A percentile compares a stretch with the other conserved stretches of the same genome.
These are phyloP conservation scores for Septoria petroselini DNA, from an alignment of 2,329 filamentous ascomycete species.

Conservation along the genomic window DNA sequence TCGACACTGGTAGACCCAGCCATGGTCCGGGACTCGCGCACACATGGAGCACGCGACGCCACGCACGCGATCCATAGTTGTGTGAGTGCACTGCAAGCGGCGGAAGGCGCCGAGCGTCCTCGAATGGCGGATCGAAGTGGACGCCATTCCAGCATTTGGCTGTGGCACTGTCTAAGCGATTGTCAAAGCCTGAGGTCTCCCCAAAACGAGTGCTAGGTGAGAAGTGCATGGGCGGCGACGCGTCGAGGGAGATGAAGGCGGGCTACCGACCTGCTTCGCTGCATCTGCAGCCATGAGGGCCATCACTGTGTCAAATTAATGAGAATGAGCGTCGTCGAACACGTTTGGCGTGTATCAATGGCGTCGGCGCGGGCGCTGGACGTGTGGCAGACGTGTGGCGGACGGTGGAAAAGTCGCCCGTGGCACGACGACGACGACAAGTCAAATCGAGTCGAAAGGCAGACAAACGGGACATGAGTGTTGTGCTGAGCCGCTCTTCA, in stretches of 20 bases:
- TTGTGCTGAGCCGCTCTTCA: too few relatives aligned
- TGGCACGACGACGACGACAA: too few relatives aligned
- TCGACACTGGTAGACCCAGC: conserved; percentile 72
- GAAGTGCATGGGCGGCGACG: neutral
- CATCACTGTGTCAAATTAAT: conserved; percentile 1
- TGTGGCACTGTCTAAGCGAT: conserved; percentile 20
- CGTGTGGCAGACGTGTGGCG: neutral
- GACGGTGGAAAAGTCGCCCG: too few relatives aligned
- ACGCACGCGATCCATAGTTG: conserved; percentile 65
- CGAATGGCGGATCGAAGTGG: conserved; percentile 4
- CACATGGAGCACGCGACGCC: conserved; percentile 60
- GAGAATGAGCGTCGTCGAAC: neutral
- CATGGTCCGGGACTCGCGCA: conserved; percentile 53
- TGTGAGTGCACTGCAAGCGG: conserved; percentile 59
- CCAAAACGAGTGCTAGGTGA: too few relatives aligned
- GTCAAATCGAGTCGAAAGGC: neutral
- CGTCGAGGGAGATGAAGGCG: neutral
- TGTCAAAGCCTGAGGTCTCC: conserved; percentile 10
- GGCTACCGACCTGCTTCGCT: conserved; percentile 23
- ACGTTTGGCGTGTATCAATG: conserved; percentile 10
- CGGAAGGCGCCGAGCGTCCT: conserved; percentile 6
- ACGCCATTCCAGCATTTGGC: conserved; percentile 7
- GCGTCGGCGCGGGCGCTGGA: neutral
- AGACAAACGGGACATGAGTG: too few relatives aligned
- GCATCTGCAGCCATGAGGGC: conserved; percentile 26